phyloP scores from a whole-genome alignment of 23 red algal species.

The Gracilaria gracilis region DNA sequence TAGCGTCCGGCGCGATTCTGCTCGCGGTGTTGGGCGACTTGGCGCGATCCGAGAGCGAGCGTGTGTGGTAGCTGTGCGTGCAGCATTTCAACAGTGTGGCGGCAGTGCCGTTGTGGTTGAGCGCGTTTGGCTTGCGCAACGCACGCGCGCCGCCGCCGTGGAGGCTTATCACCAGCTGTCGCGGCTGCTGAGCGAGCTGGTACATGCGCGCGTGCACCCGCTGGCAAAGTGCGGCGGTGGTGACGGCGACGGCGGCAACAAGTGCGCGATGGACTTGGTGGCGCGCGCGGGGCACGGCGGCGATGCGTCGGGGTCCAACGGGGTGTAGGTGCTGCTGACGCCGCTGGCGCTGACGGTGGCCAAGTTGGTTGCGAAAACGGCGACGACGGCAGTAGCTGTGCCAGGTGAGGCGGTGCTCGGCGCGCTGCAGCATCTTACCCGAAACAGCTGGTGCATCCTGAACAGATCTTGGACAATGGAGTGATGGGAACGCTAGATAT shows the following conservation, averaged over 20 bases:
- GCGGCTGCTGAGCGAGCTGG: not conserved
- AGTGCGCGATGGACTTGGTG: not conserved
- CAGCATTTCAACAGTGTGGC: conserved; percentile 51
- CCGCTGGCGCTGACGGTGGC: conserved; percentile 48
- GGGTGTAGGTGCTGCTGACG: conserved; percentile 26
- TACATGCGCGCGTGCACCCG: not conserved
- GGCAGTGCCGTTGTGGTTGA: conserved; percentile 31
- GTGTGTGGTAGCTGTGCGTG: not conserved
- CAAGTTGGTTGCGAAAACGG: conserved; percentile 34
- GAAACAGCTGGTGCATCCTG: too few species aligned
- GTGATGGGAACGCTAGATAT: too few species aligned
- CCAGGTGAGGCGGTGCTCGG: not conserved
- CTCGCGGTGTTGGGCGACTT: conserved; percentile 24
- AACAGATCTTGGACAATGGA: too few species aligned
- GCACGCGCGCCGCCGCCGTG: conserved; percentile 39
- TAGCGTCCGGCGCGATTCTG: not conserved
- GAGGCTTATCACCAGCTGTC: not conserved
- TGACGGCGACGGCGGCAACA: not conserved
- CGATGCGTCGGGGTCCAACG: not conserved
- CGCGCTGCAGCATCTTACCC: not conserved
- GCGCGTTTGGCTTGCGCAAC: conserved; percentile 5
- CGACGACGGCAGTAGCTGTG: conserved; percentile 1
- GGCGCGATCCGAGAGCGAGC: not conserved
- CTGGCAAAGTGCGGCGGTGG: not conserved
- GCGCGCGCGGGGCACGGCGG: not conserved